Conservation (phyloP, 2,329 filamentous ascomycete genomes). For the Geosmithia putterillii region DNA sequence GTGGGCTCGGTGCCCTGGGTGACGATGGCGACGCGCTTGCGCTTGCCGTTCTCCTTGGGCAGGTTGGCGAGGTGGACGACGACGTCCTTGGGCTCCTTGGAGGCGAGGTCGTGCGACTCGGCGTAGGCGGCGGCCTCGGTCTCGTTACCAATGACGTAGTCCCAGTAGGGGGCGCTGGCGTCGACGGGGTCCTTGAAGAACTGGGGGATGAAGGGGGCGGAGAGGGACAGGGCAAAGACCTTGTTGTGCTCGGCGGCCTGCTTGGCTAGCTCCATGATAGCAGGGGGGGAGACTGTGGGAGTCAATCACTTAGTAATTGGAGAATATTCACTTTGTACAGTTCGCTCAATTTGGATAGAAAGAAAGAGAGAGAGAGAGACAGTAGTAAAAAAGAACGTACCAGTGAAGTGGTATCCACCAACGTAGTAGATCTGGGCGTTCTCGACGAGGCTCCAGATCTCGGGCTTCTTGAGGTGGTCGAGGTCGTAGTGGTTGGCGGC, state of each 20-base stretch:
- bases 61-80: conserved; percentile 75
- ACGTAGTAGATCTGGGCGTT: conserved; percentile 83
- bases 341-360: not conserved
- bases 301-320: not conserved
- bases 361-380: not conserved
- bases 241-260: conserved; percentile 87
- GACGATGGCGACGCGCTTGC: conserved; percentile 77
- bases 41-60: conserved; percentile 82
- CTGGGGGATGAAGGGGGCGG: conserved; percentile 88
- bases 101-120: conserved; percentile 62
- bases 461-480: conserved; percentile 79
- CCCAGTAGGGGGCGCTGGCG: conserved; percentile 78
- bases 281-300: conserved; percentile 66
- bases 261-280: conserved; percentile 80
- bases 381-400: conserved; percentile 13
- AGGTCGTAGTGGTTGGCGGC: conserved; percentile 96
- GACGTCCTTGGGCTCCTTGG: conserved; percentile 71
- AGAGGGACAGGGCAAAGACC: conserved; percentile 81
- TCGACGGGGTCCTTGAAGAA: conserved; percentile 98
- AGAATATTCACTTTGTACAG: not conserved
- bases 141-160: conserved; percentile 96
- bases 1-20: conserved; percentile 93
- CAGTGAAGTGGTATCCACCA: conserved; percentile 91
- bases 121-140: conserved; percentile 84
- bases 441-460: conserved; percentile 88